Evolutionary conservation across 2,329 filamentous ascomycete genomes (phyloP).

Genomic region (Microsporum audouinii): DNA sequence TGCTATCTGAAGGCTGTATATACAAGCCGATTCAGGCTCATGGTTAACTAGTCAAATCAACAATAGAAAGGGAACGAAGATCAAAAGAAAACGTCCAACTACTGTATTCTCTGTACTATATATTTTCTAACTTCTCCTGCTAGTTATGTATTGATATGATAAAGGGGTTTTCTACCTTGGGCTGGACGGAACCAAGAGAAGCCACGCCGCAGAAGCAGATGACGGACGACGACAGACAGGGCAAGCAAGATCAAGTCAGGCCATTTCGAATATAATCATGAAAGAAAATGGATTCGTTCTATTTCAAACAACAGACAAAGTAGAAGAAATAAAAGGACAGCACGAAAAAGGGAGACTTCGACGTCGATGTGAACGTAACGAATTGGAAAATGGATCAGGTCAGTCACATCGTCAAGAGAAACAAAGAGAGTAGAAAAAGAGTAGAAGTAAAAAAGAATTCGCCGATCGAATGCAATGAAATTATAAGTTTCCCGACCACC

Average conservation of each 20-base stretch:
- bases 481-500: constrained; percentile 4
- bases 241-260: background rate
- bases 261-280: background rate
- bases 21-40: too few species aligned
- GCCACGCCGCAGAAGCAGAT: background rate
- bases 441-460: constrained; percentile 3
- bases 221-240: background rate
- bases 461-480: constrained; percentile 5
- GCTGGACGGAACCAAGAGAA: background rate
- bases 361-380: background rate
- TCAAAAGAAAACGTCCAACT: too few species aligned
- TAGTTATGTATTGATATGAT: background rate
- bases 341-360: background rate
- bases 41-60: too few species aligned
- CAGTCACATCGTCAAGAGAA: constrained; percentile 1
- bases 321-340: background rate
- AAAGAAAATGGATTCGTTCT: constrained; percentile 1
- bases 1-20: too few species aligned
- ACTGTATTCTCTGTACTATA: background rate
- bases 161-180: background rate
- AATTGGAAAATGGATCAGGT: constrained; percentile 1
- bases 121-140: background rate
- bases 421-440: background rate
- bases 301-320: background rate
- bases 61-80: too few species aligned